A percentile compares a stretch with the other conserved stretches of the same genome.
Evolutionary conservation across 2,329 filamentous ascomycete genomes (phyloP).

Genomic region (Penicillium rolfsii): DNA sequence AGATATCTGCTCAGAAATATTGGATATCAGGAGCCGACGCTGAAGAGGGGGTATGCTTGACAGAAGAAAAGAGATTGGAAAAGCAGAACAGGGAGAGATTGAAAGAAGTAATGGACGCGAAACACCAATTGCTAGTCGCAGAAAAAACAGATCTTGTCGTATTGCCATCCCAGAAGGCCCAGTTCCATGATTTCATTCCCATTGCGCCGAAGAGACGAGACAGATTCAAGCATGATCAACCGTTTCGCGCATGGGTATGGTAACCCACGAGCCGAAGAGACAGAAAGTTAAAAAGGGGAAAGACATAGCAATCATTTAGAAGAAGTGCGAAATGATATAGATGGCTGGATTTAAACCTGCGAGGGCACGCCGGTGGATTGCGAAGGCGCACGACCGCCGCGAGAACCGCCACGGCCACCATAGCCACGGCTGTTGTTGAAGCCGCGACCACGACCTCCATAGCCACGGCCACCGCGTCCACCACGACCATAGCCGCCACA

Average conservation of each 20-base stretch:
- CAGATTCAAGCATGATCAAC: conserved; percentile 28
- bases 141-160: conserved; percentile 27
- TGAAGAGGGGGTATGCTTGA: conserved; percentile 28
- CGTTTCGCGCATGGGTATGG: conserved; percentile 31
- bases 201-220: conserved; percentile 32
- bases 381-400: conserved; percentile 43
- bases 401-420: conserved; percentile 41
- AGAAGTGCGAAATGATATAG: conserved; percentile 18
- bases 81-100: background rate
- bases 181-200: conserved; percentile 30
- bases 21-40: conserved; percentile 28
- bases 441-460: conserved; percentile 40
- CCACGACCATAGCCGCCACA: conserved; percentile 59
- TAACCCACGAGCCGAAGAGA: conserved; percentile 27
- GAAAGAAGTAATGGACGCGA: conserved; percentile 14
- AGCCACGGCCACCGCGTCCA: conserved; percentile 51
- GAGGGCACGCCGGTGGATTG: conserved; percentile 46
- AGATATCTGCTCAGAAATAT: conserved; percentile 20
- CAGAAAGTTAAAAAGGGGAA: conserved; percentile 19
- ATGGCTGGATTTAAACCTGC: conserved; percentile 31
- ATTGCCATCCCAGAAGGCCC: conserved; percentile 30
- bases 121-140: conserved; percentile 28
- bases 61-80: conserved; percentile 16
- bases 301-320: conserved; percentile 27
- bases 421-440: conserved; percentile 50